These are phyloP conservation scores for Pseudoneurospora amorphoporcata DNA, from an alignment of 495 filamentous ascomycete genomes.

Conservation along the genomic window DNA sequence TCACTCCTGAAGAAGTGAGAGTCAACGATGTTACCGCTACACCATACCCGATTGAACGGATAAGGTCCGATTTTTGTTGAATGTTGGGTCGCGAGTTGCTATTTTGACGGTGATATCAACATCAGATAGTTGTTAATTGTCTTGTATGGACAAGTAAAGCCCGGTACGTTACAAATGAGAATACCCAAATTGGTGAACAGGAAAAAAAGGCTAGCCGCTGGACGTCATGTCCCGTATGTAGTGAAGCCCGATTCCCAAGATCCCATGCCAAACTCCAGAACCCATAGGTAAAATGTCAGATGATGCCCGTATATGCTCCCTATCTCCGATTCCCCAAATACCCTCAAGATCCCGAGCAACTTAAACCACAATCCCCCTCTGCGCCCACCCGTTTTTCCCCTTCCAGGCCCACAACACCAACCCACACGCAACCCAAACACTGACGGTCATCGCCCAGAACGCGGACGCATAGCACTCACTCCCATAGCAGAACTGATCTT, in stretches of 20 bases:
- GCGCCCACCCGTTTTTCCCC: constrained; percentile 62
- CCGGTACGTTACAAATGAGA: not conserved
- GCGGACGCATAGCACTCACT: constrained; percentile 63
- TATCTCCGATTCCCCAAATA: not conserved
- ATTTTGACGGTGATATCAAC: not conserved
- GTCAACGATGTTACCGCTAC: no score
- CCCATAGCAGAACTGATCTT: constrained; percentile 58
- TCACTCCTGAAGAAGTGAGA: no score
- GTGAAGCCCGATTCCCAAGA: not conserved
- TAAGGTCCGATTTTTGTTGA: no score
- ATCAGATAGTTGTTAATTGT: not conserved
- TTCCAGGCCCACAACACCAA: constrained; percentile 77
- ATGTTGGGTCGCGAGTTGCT: no score
- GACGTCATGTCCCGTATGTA: not conserved
- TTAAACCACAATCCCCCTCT: constrained; percentile 62
- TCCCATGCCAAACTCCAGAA: not conserved
- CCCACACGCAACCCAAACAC: constrained; percentile 65
- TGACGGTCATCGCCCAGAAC: constrained; percentile 72
- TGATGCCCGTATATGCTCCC: not conserved
- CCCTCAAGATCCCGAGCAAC: not conserved
- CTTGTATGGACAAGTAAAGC: not conserved
- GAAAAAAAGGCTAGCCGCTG: not conserved
- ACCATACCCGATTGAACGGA: no score
- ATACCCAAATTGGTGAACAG: not conserved
- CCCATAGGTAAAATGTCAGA: not conserved